phyloP scores from a whole-genome alignment of 495 filamentous ascomycete species.

The Xylaria sp. region DNA sequence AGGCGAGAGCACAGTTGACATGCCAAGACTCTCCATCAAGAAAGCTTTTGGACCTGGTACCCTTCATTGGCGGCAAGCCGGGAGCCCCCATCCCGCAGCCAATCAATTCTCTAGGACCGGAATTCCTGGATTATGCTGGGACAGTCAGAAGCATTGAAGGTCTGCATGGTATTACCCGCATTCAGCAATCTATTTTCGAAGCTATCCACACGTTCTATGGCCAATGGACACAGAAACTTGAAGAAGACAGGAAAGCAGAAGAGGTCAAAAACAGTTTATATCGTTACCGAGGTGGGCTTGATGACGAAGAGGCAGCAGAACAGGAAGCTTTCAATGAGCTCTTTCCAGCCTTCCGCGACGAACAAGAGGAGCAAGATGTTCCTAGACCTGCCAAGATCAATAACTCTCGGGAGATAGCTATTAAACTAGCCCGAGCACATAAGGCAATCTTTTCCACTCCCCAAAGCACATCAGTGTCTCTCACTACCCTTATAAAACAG shows the following conservation, averaged over 20 bases:
- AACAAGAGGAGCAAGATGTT: conserved; percentile 43
- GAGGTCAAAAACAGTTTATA: conserved; percentile 77
- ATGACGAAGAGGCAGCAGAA: conserved; percentile 77
- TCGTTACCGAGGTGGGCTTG: conserved; percentile 75
- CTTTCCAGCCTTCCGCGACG: conserved; percentile 78
- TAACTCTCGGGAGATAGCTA: conserved; percentile 52
- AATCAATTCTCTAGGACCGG: conserved; percentile 52
- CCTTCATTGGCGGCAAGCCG: conserved; percentile 66
- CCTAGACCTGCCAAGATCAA: conserved; percentile 27
- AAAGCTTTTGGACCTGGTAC: conserved; percentile 60
- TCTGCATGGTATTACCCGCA: conserved; percentile 36
- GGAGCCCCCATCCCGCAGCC: conserved; percentile 27
- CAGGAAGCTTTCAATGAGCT: conserved; percentile 77
- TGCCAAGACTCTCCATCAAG: conserved; percentile 39
- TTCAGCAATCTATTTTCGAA: conserved; percentile 52
- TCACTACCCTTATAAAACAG: conserved; percentile 46
- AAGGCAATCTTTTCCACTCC: conserved; percentile 55
- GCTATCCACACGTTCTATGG: conserved; percentile 75
- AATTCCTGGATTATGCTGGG: conserved; percentile 53
- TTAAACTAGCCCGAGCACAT: conserved; percentile 54
- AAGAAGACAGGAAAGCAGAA: conserved; percentile 73
- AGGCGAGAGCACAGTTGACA: conserved; percentile 38
- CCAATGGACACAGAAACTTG: conserved; percentile 77
- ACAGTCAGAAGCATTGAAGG: conserved; percentile 52
- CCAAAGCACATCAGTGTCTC: conserved; percentile 42